Evolutionary conservation across 2,329 filamentous ascomycete species (phyloP), one percentile per base, ranked within the genome.

Genomic region (Apiospora sp.): DNA sequence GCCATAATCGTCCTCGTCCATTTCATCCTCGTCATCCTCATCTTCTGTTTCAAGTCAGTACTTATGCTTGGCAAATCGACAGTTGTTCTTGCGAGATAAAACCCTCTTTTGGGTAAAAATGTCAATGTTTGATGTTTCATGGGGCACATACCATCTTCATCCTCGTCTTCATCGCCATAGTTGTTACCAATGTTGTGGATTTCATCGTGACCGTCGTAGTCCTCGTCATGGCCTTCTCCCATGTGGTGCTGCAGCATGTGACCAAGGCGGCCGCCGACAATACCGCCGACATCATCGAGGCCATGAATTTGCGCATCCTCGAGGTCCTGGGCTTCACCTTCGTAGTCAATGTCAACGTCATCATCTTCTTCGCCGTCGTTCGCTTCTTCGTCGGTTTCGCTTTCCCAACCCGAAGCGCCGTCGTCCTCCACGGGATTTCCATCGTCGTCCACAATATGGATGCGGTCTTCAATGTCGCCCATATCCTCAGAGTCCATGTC

Each of bases 11-110:
- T 90, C 89, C 69, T 94, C 92, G 64, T 92, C 91, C 76, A 93
- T 88, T 43, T 91, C 90, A 30, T 92, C 92, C 24, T 93, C 92
- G 67, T 94, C 93, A 5, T 90, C 88, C 7, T 89, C 88, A 54
- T 86, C 85, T 70, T 86, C 82, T 64, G 58, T 13, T 10, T 83
- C 12, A 48, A 54, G 69, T 70, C 8, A 61, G 27, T n/a, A 24
- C 19, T n/a, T 13, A 14, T 34, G 13, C 58, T 41, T 2, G 22
- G 34, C 34, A 64, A 41, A 64, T 41, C 4, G 19, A 10, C 22
- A 34, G 14, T 64, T 5, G 34, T 10, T 19, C 34, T 61, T 37
- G 54, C 30, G 8, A 61, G 19, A 2, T 8, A 7, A 37, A n/a
- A 14, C 12, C 12, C 13, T 58, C 24, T 30, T 3, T 4, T 30